Evolutionary conservation across 2,329 filamentous ascomycete species (phyloP), one percentile per base, ranked within the genome.

Genomic region (Penicillium sclerotiorum): DNA sequence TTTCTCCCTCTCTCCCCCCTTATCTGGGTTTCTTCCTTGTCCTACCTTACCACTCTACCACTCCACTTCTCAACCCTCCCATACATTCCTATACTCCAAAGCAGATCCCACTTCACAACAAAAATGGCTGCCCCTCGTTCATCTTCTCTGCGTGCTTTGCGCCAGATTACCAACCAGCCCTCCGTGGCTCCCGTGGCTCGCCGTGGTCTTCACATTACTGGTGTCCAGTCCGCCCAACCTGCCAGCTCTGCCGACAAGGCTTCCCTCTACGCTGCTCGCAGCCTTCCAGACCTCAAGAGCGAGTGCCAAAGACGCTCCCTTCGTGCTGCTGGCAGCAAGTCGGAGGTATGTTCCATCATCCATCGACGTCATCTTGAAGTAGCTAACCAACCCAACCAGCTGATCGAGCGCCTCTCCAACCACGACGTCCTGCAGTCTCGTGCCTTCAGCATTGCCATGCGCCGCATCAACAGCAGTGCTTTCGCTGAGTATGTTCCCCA

Each of bases 141-240:
- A 35, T 67, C 69, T 25, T 76, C 75, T 12, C 60, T 77, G 47
- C 74, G 74, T 54, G 73, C 72, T 52, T 64, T 77, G 28, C 73
- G 73, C 58, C 61, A 69, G 55, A 68, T 77, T 18, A 71, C 72
- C 5, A 67, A 72, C 56, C 68, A 73, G 41, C 61, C 63, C 47
- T 59, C 58, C 8, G 60, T 66, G 37, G 59, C 62, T 20, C 65
- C 73, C 20, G 52, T 58, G 47, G 55, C 67, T 50, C 73, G 72
- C 59, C 82, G 83, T 58, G 67, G 69, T 49, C 76, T 85, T 42
- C 80, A 81, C 70, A 83, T 85, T 73, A 85, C 83, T 28, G 82
- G 82, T 47, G 78, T 79, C 32, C 75, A 81, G 22, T 81, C 81
- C 43, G 82, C 78, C 53, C 62, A 81, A 71, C 57, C 74, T 66